A percentile compares a stretch with the other conserved stretches of the same genome.
Evolutionary conservation across 148 eudicot genomes (phyloP).

Genomic region (Amaranthus hypochondriacus): DNA sequence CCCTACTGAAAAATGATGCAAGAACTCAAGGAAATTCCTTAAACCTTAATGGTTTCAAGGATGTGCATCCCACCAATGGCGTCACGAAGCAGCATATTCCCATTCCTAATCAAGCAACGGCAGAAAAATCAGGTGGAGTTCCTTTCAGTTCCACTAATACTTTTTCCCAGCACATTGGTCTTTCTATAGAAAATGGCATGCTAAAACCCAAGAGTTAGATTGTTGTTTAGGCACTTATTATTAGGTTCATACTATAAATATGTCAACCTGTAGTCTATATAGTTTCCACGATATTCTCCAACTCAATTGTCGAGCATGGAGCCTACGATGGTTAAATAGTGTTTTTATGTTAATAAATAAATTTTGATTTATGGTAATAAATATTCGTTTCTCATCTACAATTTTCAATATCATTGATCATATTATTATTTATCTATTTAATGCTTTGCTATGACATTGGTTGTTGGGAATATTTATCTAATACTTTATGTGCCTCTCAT

Average conservation of each 20-base stretch:
- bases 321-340: background rate
- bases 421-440: no score
- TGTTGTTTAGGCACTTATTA: conserved; percentile 3
- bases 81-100: conserved; percentile 16
- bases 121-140: conserved; percentile 14
- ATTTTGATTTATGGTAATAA: conserved; percentile 6
- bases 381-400: conserved; percentile 3
- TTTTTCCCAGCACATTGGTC: conserved; percentile 14
- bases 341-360: conserved; percentile 4
- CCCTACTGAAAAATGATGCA: conserved; percentile 20
- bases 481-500: no score
- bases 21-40: conserved; percentile 15
- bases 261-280: background rate
- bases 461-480: no score
- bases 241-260: background rate
- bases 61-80: conserved; percentile 20
- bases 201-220: conserved; percentile 24
- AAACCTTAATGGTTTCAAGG: conserved; percentile 6
- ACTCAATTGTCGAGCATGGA: background rate
- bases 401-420: no score
- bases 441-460: no score
- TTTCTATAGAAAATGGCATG: conserved; percentile 18
- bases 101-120: conserved; percentile 14
- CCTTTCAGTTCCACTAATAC: conserved; percentile 17
- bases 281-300: background rate